phyloP scores from a whole-genome alignment of 176 grass and related monocot genomes.

The Raddia guianensis region DNA sequence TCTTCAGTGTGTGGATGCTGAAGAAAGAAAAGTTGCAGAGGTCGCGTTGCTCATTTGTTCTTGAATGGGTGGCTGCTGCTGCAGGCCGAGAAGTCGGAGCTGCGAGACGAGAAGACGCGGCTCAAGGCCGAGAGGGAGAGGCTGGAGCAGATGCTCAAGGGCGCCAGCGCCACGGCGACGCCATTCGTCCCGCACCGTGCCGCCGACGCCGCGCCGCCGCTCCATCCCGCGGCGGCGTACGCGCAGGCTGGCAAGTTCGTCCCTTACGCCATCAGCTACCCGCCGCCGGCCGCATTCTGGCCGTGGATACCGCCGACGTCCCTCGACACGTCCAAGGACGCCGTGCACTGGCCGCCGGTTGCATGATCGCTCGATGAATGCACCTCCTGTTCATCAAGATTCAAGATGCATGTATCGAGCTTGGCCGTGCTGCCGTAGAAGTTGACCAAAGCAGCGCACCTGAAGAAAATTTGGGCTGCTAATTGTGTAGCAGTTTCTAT shows the following conservation, averaged over 20 bases:
- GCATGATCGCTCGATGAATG: slow-evolving; percentile 49
- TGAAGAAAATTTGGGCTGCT: slow-evolving; percentile 28
- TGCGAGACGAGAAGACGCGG: slow-evolving; percentile 87
- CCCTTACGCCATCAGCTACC: slow-evolving; percentile 60
- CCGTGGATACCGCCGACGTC: slow-evolving; percentile 92
- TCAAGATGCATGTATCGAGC: slow-evolving; percentile 2
- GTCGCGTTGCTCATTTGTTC: too few relatives aligned
- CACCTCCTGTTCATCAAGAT: not conserved
- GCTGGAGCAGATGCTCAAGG: slow-evolving; percentile 84
- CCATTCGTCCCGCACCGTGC: slow-evolving; percentile 61
- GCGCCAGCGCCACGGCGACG: slow-evolving; percentile 32
- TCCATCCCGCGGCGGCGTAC: slow-evolving; percentile 47
- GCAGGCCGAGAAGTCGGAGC: slow-evolving; percentile 80
- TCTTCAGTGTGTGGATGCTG: not conserved
- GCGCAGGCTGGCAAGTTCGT: slow-evolving; percentile 59
- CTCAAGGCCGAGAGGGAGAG: slow-evolving; percentile 85
- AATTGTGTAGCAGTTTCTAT: slow-evolving; percentile 45
- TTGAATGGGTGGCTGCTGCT: not conserved
- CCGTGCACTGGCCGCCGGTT: slow-evolving; percentile 86
- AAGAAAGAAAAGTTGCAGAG: too few relatives aligned
- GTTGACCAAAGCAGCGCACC: slow-evolving; percentile 22
- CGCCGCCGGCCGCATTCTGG: slow-evolving; percentile 67
- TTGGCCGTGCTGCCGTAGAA: slow-evolving; percentile 32
- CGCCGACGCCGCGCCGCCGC: slow-evolving; percentile 32
- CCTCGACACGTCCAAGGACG: slow-evolving; percentile 91